Percentiles rank a stretch among this genome's conserved stretches.
Conservation (phyloP, 495 filamentous ascomycete genomes). For the Neurospora sp. region DNA sequence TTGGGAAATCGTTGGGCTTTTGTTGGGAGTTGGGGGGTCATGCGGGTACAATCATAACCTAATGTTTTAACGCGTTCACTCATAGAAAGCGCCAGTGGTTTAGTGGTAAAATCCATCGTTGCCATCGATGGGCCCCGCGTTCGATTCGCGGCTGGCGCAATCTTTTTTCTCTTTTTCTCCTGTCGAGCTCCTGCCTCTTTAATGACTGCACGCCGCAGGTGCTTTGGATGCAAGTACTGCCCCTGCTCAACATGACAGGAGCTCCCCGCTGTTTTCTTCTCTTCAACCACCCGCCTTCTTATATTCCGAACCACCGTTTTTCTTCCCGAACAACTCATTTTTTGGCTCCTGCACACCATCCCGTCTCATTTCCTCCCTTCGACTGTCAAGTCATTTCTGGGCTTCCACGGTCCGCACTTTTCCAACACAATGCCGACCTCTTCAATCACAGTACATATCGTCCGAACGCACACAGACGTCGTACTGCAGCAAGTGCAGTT, state of each 20-base stretch:
- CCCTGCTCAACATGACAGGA: background rate
- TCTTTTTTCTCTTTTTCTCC: background rate
- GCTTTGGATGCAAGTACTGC: background rate
- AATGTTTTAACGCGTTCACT: background rate
- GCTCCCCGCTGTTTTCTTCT: background rate
- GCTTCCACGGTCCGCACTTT: no score
- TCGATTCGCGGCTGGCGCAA: conserved; percentile 40
- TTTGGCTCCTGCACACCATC: no score
- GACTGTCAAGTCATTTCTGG: no score
- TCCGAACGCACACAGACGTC: no score
- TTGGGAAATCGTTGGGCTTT: background rate
- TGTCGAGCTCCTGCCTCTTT: background rate
- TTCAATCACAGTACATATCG: no score
- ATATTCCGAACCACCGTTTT: no score
- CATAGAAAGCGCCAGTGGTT: conserved; percentile 24
- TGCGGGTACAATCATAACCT: background rate
- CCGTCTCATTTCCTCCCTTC: no score
- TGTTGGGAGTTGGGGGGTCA: background rate
- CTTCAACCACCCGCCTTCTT: background rate
- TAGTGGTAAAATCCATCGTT: conserved; percentile 47
- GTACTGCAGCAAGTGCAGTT: background rate
- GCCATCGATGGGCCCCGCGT: conserved; percentile 44
- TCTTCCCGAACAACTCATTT: no score
- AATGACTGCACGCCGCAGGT: no score
- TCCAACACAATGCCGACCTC: no score